Conservation (phyloP, 2,329 filamentous ascomycete species). For the Epichloe uncinata region DNA sequence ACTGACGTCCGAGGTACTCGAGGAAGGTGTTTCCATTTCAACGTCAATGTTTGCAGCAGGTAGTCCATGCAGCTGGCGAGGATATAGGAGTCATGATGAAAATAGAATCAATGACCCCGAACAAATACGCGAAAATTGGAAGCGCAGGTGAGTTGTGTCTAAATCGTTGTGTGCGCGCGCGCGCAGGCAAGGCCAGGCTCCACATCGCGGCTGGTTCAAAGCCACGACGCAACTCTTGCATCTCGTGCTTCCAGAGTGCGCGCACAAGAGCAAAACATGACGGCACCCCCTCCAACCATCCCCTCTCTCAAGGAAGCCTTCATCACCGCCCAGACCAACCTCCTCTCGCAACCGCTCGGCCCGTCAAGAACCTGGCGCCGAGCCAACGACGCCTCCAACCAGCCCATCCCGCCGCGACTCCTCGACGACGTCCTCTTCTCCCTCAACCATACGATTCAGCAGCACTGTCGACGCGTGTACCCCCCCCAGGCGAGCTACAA, state of each 20-base stretch:
- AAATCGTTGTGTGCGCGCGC: no score
- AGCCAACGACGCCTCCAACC: constrained; percentile 29
- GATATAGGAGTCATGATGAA: no score
- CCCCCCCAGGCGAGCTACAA: constrained; percentile 52
- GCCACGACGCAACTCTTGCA: no score
- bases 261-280: background rate
- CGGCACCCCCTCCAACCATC: constrained; percentile 33
- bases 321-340: constrained; percentile 46
- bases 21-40: no score
- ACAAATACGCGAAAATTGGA: no score
- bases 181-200: background rate
- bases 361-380: constrained; percentile 41
- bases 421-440: constrained; percentile 44
- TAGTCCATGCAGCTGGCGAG: no score
- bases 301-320: constrained; percentile 52
- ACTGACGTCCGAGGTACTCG: no score
- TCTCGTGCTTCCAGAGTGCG: no score
- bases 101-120: no score
- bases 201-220: background rate
- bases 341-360: constrained; percentile 45
- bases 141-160: no score
- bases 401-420: constrained; percentile 31
- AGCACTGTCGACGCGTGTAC: constrained; percentile 54
- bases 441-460: constrained; percentile 48
- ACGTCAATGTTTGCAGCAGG: no score